Evolutionary conservation across 495 filamentous ascomycete genomes (phyloP).

Genomic region (Neurospora cerealis): DNA sequence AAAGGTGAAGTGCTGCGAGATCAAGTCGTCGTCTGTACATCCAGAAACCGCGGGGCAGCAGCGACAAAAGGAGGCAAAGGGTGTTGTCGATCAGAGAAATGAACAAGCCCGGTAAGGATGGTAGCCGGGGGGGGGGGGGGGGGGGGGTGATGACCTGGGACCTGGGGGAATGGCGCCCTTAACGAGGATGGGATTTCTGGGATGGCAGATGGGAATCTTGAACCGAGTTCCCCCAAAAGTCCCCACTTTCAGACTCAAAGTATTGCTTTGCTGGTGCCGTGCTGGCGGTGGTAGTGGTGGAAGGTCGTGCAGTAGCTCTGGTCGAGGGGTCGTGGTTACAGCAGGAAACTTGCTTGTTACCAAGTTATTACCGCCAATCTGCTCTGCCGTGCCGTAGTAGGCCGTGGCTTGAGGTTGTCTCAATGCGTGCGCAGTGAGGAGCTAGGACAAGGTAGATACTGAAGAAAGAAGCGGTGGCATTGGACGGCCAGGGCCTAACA

Average conservation of each 20-base stretch:
- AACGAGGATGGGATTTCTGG: constrained; percentile 23
- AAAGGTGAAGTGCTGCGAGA: neutral
- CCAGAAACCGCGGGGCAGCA: neutral
- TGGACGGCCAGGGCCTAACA: neutral
- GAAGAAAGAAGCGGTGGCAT: neutral
- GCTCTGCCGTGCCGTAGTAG: neutral
- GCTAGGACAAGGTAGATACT: neutral
- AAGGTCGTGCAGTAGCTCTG: neutral
- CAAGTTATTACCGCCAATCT: neutral
- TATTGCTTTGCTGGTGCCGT: neutral
- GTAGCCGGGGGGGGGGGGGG: constrained; percentile 4
- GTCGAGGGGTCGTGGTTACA: neutral
- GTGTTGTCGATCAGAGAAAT: constrained; percentile 1
- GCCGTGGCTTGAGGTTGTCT: neutral
- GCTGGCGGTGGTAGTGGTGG: neutral
- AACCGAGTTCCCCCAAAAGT: neutral
- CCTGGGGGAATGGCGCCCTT: neutral
- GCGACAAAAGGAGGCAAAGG: neutral
- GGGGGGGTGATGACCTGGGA: neutral
- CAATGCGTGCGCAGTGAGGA: neutral
- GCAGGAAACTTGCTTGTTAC: neutral
- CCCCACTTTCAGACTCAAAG: constrained; percentile 1
- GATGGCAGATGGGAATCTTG: constrained; percentile 6
- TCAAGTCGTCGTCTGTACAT: neutral
- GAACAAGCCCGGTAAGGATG: neutral